A percentile compares a stretch with the other conserved stretches of the same genome.
Evolutionary conservation across 352 stramenopile species (phyloP).

Genomic region (Pythium vanterpoolii): DNA sequence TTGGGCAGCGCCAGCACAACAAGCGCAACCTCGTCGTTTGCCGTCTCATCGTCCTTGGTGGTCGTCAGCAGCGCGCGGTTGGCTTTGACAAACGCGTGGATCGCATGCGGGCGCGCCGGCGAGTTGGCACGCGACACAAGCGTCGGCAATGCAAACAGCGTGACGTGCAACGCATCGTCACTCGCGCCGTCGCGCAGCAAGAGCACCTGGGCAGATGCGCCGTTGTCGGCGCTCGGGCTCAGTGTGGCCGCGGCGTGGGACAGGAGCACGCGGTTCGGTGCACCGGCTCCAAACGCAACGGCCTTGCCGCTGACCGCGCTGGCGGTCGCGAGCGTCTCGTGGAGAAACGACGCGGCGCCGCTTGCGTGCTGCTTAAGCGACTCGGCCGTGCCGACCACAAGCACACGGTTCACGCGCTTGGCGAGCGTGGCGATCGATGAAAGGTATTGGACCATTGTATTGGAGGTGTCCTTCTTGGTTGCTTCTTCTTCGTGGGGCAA

Average conservation of each 20-base stretch:
- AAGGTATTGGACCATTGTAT: constrained; percentile 42
- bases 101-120: constrained; percentile 65
- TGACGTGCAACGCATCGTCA: constrained; percentile 35
- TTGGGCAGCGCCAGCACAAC: constrained; percentile 55
- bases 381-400: constrained; percentile 48
- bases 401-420: constrained; percentile 46
- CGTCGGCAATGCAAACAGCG: constrained; percentile 57
- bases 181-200: constrained; percentile 29
- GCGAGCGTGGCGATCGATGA: constrained; percentile 16
- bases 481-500: not conserved
- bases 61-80: constrained; percentile 31
- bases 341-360: constrained; percentile 30
- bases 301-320: constrained; percentile 16
- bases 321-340: constrained; percentile 30
- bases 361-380: constrained; percentile 38
- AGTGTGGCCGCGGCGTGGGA: constrained; percentile 44
- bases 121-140: constrained; percentile 69
- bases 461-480: not conserved
- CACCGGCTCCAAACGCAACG: constrained; percentile 31
- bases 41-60: constrained; percentile 17
- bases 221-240: constrained; percentile 37
- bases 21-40: constrained; percentile 35
- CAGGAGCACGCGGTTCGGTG: constrained; percentile 43
- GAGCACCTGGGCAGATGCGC: constrained; percentile 43
- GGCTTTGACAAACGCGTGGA: constrained; percentile 60